Evolutionary conservation across 2,329 filamentous ascomycete species (phyloP), one percentile per base, ranked within the genome.

Genomic region (Phaeosphaeriaceae sp.): DNA sequence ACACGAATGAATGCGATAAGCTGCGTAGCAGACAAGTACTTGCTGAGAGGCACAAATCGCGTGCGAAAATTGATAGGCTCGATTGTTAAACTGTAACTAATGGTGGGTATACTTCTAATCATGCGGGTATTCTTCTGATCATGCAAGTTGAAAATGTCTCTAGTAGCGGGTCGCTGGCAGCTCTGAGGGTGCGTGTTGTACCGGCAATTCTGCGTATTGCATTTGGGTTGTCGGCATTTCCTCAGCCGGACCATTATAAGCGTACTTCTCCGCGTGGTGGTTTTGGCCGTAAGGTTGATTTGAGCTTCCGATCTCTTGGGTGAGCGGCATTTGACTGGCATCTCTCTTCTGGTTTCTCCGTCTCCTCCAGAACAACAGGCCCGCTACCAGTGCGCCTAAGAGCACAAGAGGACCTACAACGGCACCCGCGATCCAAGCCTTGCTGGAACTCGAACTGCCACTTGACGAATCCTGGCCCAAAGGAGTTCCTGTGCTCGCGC

Each of bases 391-490:
- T 19, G 22, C 33, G 22, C 48, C 47, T 3, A 21, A 17, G 22
- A 54, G 31, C 13, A 36, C 19, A 20, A 49, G 15, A 2, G 46
- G 52, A 31, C 52, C 46, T 44, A 49, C 10, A 15, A 54, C 52
- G 19, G 36, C 52, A 33, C 45, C 52, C 15, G 46, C 52, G 7
- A 54, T 54, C 52, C 52, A 54, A 2, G 45, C 45, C 22, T 49
- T 53, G 27, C 27, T 48, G 7, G 27, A 36, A 36, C 31, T 36
- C 31, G 31, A 36, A 36, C 31, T 15, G 31, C 31, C 13, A 36
- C 31, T 13, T 36, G 31, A 7, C 31, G 31, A 5, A 13, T 36
- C 31, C 31, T 11, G 31, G 9, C 31, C 31, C 6, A 36, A 11
- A 36, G 31, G 31, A 15, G 46, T n/a, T 44, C 13, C 22, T 3